phyloP scores from a whole-genome alignment of 2,329 filamentous ascomycete species.

The Botrytis byssoidea region DNA sequence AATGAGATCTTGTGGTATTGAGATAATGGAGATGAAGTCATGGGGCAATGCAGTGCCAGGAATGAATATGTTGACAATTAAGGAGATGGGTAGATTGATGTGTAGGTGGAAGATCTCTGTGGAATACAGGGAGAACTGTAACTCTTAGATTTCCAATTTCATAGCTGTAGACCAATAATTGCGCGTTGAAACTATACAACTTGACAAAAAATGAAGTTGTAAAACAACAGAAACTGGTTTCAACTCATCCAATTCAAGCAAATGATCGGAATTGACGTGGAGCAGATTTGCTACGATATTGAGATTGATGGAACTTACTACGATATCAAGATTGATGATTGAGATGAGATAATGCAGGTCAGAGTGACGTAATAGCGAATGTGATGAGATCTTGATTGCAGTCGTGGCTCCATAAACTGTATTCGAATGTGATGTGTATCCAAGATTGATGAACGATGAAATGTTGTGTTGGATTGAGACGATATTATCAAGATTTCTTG shows the following conservation, averaged over 20 bases:
- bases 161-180: background rate
- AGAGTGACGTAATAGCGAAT: background rate
- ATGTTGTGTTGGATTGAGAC: background rate
- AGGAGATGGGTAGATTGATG: background rate
- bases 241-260: background rate
- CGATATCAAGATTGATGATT: background rate
- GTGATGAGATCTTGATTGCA: slow-evolving; percentile 4
- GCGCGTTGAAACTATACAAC: background rate
- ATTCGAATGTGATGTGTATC: background rate
- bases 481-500: slow-evolving; percentile 4
- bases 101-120: background rate
- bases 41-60: background rate
- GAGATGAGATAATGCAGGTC: slow-evolving; percentile 4
- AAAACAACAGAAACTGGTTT: background rate
- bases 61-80: background rate
- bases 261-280: background rate
- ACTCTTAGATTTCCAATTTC: too few relatives aligned
- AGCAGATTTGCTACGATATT: background rate
- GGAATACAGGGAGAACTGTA: background rate
- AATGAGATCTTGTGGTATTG: background rate
- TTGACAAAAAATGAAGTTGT: background rate
- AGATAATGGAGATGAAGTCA: background rate
- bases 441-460: background rate
- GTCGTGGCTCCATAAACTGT: background rate
- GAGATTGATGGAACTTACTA: background rate